Conservation (phyloP, 352 stramenopile species). For the Phytophthora vignae region DNA sequence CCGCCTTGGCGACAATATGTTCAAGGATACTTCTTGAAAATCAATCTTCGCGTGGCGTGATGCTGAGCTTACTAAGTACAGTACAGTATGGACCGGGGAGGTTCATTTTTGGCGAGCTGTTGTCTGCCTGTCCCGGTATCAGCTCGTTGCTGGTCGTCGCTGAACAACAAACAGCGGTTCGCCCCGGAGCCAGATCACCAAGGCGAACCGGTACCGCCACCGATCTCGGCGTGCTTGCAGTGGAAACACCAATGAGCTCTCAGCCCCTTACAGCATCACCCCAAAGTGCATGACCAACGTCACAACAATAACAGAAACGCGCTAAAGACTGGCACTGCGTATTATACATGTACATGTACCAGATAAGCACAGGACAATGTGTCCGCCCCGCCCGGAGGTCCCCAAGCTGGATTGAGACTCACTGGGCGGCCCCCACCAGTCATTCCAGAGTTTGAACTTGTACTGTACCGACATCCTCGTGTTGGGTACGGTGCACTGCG, state of each 20-base stretch:
- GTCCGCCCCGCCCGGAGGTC: too few species aligned
- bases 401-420: too few species aligned
- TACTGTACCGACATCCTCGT: background rate
- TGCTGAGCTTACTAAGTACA: too few species aligned
- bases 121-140: background rate
- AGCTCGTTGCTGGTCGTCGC: slow-evolving; percentile 5
- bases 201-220: background rate
- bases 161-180: too few species aligned
- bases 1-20: too few species aligned
- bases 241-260: slow-evolving; percentile 3
- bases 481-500: background rate
- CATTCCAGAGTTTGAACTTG: background rate
- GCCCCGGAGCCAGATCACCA: background rate
- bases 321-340: background rate
- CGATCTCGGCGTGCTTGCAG: slow-evolving; percentile 9
- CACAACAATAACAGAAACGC: background rate
- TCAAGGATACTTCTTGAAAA: too few species aligned
- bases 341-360: too few species aligned
- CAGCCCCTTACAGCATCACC: slow-evolving; percentile 9
- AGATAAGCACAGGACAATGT: too few species aligned
- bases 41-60: background rate
- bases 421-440: background rate
- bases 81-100: too few species aligned
- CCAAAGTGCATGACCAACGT: background rate
- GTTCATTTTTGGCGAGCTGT: too few species aligned